Conservation (phyloP, 2,329 filamentous ascomycete species). For the Aureobasidium sp. region DNA sequence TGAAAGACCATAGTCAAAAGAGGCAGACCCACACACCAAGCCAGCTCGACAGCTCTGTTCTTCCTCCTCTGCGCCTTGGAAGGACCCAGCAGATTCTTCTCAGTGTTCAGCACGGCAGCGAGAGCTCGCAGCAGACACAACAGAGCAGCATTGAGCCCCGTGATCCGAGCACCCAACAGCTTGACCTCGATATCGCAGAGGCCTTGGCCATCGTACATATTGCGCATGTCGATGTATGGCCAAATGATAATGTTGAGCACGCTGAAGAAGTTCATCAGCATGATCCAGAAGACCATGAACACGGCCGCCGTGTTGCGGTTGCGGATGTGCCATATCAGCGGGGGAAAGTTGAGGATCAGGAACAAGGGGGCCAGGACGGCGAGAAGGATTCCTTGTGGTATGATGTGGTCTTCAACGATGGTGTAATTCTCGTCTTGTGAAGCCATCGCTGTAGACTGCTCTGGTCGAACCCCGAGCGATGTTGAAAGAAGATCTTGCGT, state of each 20-base stretch:
- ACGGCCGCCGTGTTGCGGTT: conserved; percentile 55
- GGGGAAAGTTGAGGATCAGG: conserved; percentile 48
- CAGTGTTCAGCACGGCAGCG: conserved; percentile 53
- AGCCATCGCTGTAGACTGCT: not conserved
- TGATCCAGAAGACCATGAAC: conserved; percentile 50
- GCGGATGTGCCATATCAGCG: conserved; percentile 53
- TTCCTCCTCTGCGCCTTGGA: conserved; percentile 43
- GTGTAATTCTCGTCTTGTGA: not conserved
- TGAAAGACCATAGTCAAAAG: conserved; percentile 49
- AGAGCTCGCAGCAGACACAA: conserved; percentile 55
- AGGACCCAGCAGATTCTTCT: conserved; percentile 46
- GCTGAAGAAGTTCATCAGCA: conserved; percentile 51
- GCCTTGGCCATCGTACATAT: conserved; percentile 52
- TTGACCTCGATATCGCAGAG: conserved; percentile 61
- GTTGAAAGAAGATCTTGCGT: not conserved
- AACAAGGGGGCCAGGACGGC: conserved; percentile 45
- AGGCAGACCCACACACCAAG: conserved; percentile 52
- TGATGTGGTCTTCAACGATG: conserved; percentile 5
- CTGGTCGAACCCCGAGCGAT: not conserved
- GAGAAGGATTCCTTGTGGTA: conserved; percentile 37
- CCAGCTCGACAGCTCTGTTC: conserved; percentile 44
- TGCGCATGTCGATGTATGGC: conserved; percentile 48
- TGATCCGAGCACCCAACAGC: conserved; percentile 46
- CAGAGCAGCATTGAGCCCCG: conserved; percentile 47
- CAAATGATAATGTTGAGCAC: conserved; percentile 59